Conservation (phyloP, 352 stramenopile genomes). For the Phytophthora multivora region DNA sequence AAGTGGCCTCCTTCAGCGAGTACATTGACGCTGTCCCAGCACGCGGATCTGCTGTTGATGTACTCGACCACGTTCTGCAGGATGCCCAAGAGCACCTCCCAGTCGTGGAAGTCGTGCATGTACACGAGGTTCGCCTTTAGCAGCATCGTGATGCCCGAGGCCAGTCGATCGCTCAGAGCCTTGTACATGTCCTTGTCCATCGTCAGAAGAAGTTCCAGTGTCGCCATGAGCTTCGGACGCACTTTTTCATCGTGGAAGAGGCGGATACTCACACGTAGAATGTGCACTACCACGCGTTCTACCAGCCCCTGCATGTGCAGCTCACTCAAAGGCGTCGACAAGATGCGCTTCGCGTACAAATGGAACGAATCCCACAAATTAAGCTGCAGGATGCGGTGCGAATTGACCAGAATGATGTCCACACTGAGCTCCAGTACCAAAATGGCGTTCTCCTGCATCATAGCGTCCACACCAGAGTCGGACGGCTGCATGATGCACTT, state of each 20-base stretch:
- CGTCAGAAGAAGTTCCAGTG: constrained; percentile 68
- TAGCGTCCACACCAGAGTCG: constrained; percentile 62
- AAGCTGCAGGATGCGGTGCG: constrained; percentile 72
- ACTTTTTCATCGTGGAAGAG: constrained; percentile 87
- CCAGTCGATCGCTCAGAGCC: constrained; percentile 78
- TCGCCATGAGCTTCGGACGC: constrained; percentile 82
- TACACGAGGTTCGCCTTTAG: constrained; percentile 89
- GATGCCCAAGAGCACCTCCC: constrained; percentile 74
- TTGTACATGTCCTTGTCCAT: constrained; percentile 87
- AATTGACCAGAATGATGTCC: constrained; percentile 86
- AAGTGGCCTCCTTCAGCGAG: constrained; percentile 73
- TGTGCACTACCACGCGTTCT: constrained; percentile 87
- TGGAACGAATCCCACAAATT: constrained; percentile 86
- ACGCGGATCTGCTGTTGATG: constrained; percentile 70
- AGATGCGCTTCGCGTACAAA: constrained; percentile 73
- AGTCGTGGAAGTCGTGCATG: constrained; percentile 87
- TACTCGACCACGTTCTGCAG: constrained; percentile 81
- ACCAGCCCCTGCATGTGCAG: constrained; percentile 79
- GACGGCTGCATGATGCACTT: constrained; percentile 74
- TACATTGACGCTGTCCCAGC: constrained; percentile 80
- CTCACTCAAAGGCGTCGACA: constrained; percentile 76
- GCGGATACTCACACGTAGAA: constrained; percentile 84
- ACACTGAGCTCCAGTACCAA: constrained; percentile 86
- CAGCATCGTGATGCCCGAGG: constrained; percentile 82
- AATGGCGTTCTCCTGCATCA: constrained; percentile 91